Conservation (phyloP, 257 asterid species). For the Forsythia suspensa region DNA sequence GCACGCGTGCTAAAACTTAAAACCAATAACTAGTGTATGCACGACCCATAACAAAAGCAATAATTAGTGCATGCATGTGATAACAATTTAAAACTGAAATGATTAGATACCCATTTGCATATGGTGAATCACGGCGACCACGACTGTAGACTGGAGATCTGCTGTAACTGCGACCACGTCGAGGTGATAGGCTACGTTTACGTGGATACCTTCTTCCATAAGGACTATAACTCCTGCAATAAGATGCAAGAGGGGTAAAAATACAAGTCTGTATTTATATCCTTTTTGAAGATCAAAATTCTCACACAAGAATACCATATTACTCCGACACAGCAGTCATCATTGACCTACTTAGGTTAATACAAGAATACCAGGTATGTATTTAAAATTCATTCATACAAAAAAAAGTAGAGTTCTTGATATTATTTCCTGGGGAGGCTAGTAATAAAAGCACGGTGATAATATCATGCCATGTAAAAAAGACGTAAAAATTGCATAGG, state of each 20-base stretch:
- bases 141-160: conserved; percentile 43
- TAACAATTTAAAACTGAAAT: not conserved
- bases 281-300: not conserved
- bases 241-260: not conserved
- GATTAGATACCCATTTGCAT: conserved; percentile 36
- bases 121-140: conserved; percentile 42
- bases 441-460: not conserved
- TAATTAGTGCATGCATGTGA: not conserved
- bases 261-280: not conserved
- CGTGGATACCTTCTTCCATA: conserved; percentile 49
- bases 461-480: not conserved
- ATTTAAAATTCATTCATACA: not conserved
- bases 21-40: not conserved
- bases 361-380: not conserved
- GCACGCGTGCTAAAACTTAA: not conserved
- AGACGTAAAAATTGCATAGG: not conserved
- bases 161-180: conserved; percentile 40
- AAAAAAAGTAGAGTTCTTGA: not conserved
- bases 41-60: not conserved
- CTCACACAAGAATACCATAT: not conserved
- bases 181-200: conserved; percentile 45
- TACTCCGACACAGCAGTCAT: not conserved
- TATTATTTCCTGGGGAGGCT: not conserved
- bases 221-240: conserved; percentile 53
- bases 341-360: not conserved